Evolutionary conservation across 2,329 filamentous ascomycete genomes (phyloP), one percentile per base, ranked within the genome.

Genomic region (Epichloe elymi): DNA sequence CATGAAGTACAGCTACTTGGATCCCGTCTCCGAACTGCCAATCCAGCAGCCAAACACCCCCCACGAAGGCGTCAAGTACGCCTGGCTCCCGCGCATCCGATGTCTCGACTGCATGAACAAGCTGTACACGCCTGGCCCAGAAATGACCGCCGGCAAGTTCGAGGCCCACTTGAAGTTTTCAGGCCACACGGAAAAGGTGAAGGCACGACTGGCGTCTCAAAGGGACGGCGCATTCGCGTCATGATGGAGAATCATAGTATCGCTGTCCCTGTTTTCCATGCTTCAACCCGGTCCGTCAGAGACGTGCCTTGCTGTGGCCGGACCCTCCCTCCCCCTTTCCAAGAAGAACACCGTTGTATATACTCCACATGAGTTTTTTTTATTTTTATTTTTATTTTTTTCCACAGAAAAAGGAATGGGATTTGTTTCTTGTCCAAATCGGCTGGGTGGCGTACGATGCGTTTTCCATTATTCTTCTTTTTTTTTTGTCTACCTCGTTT

Each of bases 71-170:
- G 73, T 88, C 54, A 86, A 85, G 60, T 88, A 85, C 59, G 86
- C 86, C 68, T 97, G 85, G 68, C 74, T 95, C 47, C 93, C 93
- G 8, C 78, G 93, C 48, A 96, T 98, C 56, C 79, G 88, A 53
- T 98, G 93, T 65, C 80, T 85, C 45, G 93, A 98, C 66, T 97
- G 93, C 64, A 88, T 88, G 0, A 88, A 88, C 33, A 97, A 96
- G 67, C 73, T 95, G 11, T 98, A 98, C 67, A 95, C 90, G 0
- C 88, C 90, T 0, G 87, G 89, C 0, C 88, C 90, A 0, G 88
- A 85, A 23, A 85, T 79, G 64, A 89, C 88, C 2, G 86, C 91
- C 5, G 83, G 83, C 44, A 95, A 95, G 63, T 98, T 98, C 56
- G 88, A 95, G 68, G 82, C 94, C 1, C 93, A 98, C 70, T 73